phyloP scores from a whole-genome alignment of 345 rosid species.

The Pelargonium nanum region DNA sequence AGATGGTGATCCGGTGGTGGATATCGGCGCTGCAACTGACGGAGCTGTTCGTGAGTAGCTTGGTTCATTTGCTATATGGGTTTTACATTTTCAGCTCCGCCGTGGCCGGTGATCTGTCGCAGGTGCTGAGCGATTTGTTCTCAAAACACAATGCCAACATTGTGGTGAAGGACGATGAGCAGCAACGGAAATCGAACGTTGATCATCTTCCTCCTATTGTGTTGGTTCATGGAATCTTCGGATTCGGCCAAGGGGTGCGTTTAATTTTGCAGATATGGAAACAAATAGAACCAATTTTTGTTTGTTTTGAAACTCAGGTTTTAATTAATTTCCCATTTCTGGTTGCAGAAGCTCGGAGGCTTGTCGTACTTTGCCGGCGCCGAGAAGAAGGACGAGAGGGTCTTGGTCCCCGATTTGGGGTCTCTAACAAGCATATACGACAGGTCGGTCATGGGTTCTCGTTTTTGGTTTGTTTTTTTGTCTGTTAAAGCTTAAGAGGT shows the following conservation, averaged over 20 bases:
- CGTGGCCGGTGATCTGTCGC: slow-evolving; percentile 77
- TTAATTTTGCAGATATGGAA: not conserved
- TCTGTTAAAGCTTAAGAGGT: slow-evolving; percentile 1
- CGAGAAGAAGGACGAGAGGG: slow-evolving; percentile 92
- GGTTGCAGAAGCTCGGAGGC: slow-evolving; percentile 64
- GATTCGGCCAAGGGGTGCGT: slow-evolving; percentile 93
- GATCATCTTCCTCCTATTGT: slow-evolving; percentile 74
- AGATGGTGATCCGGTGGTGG: slow-evolving; percentile 58
- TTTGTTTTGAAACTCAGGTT: not conserved
- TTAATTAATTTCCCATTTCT: slow-evolving; percentile 4
- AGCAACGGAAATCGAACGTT: slow-evolving; percentile 9
- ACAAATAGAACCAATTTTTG: too few relatives aligned
- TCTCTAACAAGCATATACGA: slow-evolving; percentile 86
- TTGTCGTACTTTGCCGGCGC: slow-evolving; percentile 97
- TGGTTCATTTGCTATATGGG: slow-evolving; percentile 68
- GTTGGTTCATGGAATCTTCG: slow-evolving; percentile 92
- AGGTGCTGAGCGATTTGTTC: slow-evolving; percentile 36
- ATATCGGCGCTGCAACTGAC: slow-evolving; percentile 49
- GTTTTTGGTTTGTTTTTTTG: not conserved
- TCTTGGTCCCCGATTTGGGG: slow-evolving; percentile 95
- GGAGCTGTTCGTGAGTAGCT: slow-evolving; percentile 68
- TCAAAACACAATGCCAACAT: slow-evolving; percentile 37
- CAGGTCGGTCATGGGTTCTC: slow-evolving; percentile 32
- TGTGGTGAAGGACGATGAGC: slow-evolving; percentile 28
- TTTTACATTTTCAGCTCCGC: slow-evolving; percentile 83